Percentiles rank a stretch among this genome's conserved stretches.
These are phyloP conservation scores for Exophiala spinifera DNA, from an alignment of 2,329 filamentous ascomycete species.

Conservation along the genomic window DNA sequence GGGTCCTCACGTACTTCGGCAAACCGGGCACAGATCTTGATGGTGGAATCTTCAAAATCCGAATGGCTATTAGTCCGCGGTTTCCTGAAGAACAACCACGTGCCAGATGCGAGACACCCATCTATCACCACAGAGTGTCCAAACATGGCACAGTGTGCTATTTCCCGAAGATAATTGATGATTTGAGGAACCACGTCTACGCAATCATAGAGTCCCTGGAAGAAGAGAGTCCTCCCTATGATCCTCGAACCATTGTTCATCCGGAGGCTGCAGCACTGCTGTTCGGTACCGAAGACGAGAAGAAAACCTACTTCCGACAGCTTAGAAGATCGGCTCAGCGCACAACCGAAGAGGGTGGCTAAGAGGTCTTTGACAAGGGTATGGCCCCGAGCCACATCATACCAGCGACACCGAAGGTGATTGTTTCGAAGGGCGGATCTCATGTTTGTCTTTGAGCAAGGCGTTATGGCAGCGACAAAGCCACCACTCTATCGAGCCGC, in stretches of 20 bases:
- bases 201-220: conserved; percentile 79
- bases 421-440: no score
- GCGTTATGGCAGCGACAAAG: background rate
- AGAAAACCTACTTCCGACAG: conserved; percentile 78
- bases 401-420: background rate
- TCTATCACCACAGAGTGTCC: conserved; percentile 87
- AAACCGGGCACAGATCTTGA: conserved; percentile 90
- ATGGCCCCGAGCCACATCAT: background rate
- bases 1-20: conserved; percentile 85
- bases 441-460: background rate
- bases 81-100: conserved; percentile 89
- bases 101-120: conserved; percentile 71
- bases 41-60: conserved; percentile 82
- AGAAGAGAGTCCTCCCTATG: conserved; percentile 82
- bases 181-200: conserved; percentile 78
- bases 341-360: conserved; percentile 13
- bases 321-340: conserved; percentile 42
- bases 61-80: conserved; percentile 72
- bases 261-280: conserved; percentile 80
- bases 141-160: conserved; percentile 81
- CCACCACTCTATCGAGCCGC: background rate
- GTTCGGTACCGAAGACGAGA: conserved; percentile 76
- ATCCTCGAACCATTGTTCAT: conserved; percentile 83
- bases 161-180: conserved; percentile 63
- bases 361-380: background rate